These are phyloP conservation scores for Puccinia novopanici DNA, from an alignment of 1,284 basidiomycete species.

Conservation along the genomic window DNA sequence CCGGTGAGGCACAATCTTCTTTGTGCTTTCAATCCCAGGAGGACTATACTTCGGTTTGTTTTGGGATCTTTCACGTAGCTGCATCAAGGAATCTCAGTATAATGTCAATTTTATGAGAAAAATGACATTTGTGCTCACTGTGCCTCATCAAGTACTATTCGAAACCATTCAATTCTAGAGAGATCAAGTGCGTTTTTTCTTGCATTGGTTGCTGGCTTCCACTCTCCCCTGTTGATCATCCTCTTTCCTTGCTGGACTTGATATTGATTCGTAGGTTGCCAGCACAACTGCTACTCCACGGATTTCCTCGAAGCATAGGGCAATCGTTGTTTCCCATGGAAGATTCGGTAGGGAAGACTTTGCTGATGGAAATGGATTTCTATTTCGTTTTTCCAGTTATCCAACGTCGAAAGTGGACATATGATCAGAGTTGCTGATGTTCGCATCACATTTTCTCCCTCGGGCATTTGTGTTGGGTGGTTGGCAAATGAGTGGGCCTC, in stretches of 20 bases:
- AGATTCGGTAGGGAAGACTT: background rate
- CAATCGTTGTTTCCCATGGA: background rate
- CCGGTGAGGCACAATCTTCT: slow-evolving; percentile 56
- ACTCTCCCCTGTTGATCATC: no score
- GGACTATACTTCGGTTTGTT: slow-evolving; percentile 55
- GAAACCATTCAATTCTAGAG: background rate
- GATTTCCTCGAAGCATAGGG: background rate
- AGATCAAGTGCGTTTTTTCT: background rate
- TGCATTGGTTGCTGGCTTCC: background rate
- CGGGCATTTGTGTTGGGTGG: background rate
- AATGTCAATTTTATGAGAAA: background rate
- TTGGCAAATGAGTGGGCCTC: background rate
- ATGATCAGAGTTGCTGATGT: background rate
- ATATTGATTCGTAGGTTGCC: background rate
- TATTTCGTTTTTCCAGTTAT: slow-evolving; percentile 13
- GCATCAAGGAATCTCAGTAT: background rate
- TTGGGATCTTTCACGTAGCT: slow-evolving; percentile 3
- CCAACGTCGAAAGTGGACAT: background rate
- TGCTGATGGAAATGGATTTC: background rate
- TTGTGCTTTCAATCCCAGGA: slow-evolving; percentile 57
- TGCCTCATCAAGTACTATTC: background rate
- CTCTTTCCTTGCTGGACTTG: background rate
- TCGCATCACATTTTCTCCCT: background rate
- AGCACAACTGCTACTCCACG: background rate
- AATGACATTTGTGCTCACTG: background rate